A percentile compares a stretch with the other conserved stretches of the same genome.
Conservation (phyloP, 257 asterid species). For the Agastache rugosa region DNA sequence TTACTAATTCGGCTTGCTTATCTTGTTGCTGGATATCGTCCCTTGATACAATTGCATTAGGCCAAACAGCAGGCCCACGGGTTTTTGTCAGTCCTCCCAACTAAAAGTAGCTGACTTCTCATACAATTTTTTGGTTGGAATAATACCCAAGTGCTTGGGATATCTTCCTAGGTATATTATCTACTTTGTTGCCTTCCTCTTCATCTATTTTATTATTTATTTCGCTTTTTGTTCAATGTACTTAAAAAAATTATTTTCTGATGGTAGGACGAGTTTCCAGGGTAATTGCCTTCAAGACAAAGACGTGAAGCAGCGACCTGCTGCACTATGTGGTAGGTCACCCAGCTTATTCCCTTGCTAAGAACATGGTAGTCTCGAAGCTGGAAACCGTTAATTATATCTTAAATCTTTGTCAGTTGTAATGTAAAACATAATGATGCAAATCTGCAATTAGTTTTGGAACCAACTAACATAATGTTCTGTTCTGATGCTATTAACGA, state of each 20-base stretch:
- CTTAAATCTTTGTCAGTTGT: neutral
- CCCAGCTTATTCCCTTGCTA: constrained; percentile 18
- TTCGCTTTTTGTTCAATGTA: neutral
- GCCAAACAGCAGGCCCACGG: constrained; percentile 51
- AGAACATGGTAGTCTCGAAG: neutral
- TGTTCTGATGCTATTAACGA: constrained; percentile 11
- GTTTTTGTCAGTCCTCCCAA: constrained; percentile 69
- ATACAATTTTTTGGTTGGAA: constrained; percentile 76
- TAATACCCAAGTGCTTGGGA: constrained; percentile 75
- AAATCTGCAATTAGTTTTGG: neutral
- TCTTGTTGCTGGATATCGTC: neutral
- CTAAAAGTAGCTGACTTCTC: constrained; percentile 83
- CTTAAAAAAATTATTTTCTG: constrained; percentile 16
- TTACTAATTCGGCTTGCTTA: neutral
- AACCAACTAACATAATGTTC: neutral
- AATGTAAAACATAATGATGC: neutral
- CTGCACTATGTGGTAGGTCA: constrained; percentile 68
- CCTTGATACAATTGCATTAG: constrained; percentile 40
- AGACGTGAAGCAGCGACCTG: constrained; percentile 69
- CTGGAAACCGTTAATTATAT: neutral
- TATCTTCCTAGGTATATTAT: constrained; percentile 70
- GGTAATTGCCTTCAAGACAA: constrained; percentile 80
- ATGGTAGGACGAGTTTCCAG: constrained; percentile 67
- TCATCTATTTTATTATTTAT: constrained; percentile 1
- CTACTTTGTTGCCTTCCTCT: constrained; percentile 23